Evolutionary conservation across 108 stramenopile genomes (phyloP), one percentile per base, ranked within the genome.

Genomic region (Pseudonitzschia multiseries): DNA sequence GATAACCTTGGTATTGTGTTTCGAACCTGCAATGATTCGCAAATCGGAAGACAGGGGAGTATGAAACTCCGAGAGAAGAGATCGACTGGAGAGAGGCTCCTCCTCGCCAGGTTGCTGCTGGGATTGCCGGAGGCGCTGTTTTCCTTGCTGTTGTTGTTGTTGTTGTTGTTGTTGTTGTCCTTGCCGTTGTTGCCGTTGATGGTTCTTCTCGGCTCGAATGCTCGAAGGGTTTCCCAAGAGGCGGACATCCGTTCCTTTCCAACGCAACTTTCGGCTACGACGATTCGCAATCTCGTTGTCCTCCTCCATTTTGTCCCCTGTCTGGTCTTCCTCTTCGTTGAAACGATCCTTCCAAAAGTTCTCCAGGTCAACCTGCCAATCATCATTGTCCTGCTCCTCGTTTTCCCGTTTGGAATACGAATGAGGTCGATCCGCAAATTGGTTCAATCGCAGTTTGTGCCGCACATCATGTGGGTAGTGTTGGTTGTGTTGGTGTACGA

Each of bases 101-200:
- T 29, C 40, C 18, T 42, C 24, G 32, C 24, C 57, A 18, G 21
- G 46, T 44, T 28, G 40, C 28, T 50, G 5, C 18, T 44, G 22
- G 14, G 17, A 6, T 22, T 64, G 50, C 21, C 51, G 46, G 48
- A 60, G 32, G 6, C 65, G 5, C 18, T 26, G 36, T 42, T 56
- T 43, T 61, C 26, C 27, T 71, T 44, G n/a, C 26, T 71, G 40
- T 71, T 61, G 12, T 0, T 64, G n/a, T 21, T 71, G 40, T 71
- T 61, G 12, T 0, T 53, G 44, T 1, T 29, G 24, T 56, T 50
- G 5, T 27, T 26, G 36, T 42, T 56, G 24, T 61, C 26, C 27
- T 71, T 44, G n/a, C 26, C 61, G 40, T 71, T 61, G 12, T 0
- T 64, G n/a, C 26, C 61, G 40, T 71, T 61, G 12, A 0, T 53